Base-by-base conservation (phyloP, 2,329 filamentous ascomycete genomes). In the Sporothrix pallida region DNA sequence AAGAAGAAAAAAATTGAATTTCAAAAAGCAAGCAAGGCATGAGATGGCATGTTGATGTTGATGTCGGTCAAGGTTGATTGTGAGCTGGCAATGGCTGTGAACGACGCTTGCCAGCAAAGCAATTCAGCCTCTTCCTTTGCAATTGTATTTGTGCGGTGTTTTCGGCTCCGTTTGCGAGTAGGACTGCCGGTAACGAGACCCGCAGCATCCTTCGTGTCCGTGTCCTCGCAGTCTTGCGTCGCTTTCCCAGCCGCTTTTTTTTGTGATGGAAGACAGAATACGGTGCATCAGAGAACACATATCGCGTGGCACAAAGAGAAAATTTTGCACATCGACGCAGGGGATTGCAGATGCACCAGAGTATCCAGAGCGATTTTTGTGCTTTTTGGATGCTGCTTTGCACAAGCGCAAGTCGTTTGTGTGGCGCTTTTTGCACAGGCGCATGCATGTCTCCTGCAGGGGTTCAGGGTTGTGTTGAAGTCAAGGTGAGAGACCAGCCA, bases 81-180 rank as follows among this genome's bases (percentile, higher is more conserved):
- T 26, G 4, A 23, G 13, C 20, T 9, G 20, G 8, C 15, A 9
- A 15, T 23, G 50, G 50, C 26, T 37, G 31, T 15, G 10, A 58
- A 48, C 10, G n/a, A 70, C 67, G 48, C 50, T 54, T 70, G 68
- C 68, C 68, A 70, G 52, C 68, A 26, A 58, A 70, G 50, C 68
- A 58, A 42, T 60, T 48, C 68, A 70, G 68, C 68, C 68, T 58
- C 68, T 58, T 48, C 52, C 50, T 42, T 65, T 37, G n/a, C n/a
- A n/a, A n/a, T 8, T 23, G 17, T 52, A 15, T 17, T 52, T 37
- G 10, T 37, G 31, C 58, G 58, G 7, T n/a, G n/a, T 31, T 50
- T 67, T 68, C 44, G 20, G 44, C 46, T 31, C 62, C 62, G 44
- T 48, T 48, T 67, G 5, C 62, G 13, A n/a, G 58, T n/a, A 42